Evolutionary conservation across 2,329 filamentous ascomycete species (phyloP), one percentile per base, ranked within the genome.

Genomic region (Nemania bipapillata): DNA sequence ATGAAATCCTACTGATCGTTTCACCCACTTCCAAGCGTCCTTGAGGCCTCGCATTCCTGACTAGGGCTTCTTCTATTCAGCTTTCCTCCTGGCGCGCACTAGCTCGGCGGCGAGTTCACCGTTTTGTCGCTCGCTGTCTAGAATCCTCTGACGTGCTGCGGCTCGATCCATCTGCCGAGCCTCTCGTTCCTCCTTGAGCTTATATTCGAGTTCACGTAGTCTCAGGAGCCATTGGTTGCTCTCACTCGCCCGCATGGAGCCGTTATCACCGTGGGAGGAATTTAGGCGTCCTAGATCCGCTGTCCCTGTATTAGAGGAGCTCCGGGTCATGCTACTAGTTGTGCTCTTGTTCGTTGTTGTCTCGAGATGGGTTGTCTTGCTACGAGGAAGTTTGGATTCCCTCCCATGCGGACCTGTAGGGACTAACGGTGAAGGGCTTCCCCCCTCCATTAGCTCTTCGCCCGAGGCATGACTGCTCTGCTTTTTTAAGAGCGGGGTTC

Each of bases 171-270:
- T 84, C 61, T 96, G 84, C 52, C 96, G 84, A 0, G 90, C 94
- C 80, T 98, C 96, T 15, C 96, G 85, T 82, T 99, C 96, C 53
- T 92, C 90, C 79, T 97, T 97, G 20, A 99, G 84, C 74, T 96
- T 89, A 72, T 91, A 87, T 83, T 99, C 96, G 73, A 98, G 83
- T 77, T 98, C 94, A 65, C 93, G 89, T 37, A 98, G 84, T 6
- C 96, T 85, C 71, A 97, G 88, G 72, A 96, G 89, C 93, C 93
- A 97, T 73, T 91, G 89, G 72, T 92, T 90, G 74, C 95, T 91
- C 45, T 82, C 81, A 42, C 73, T 69, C 6, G 73, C 76, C 58
- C 68, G 65, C 65, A 74, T 75, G 45, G 72, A 52, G 70, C 70
- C 50, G 57, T 62, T 28, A 68, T 72, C 52, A 26, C 69, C 65